Base-by-base conservation (phyloP, 495 filamentous ascomycete species). In the Neurospora sp. region DNA sequence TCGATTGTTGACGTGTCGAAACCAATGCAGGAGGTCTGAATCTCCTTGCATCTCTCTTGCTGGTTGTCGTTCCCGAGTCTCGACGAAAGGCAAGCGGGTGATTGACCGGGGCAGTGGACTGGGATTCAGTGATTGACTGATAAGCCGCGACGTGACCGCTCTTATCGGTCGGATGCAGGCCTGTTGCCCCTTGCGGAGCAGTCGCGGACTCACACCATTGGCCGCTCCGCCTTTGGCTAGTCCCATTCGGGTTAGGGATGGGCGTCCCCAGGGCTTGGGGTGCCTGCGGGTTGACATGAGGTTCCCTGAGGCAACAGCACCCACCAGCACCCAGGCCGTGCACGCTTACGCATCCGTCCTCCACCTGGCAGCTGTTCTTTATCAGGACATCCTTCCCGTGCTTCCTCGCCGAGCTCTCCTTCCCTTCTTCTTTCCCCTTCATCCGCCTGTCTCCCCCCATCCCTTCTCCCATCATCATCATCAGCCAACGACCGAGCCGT, bases 391-490 rank as follows among this genome's bases (percentile, higher is more conserved):
- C 78, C 75, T 77, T 78, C 78, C 82, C 80, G 79, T 75, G 77
- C 80, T 76, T 77, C 70, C 35, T 69, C 70, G 73, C 74, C 72
- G 70, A 78, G 69, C 75, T 78, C 76, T 75, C 72, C 72, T 71
- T 70, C 66, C 75, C 74, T 76, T 73, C 78, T 74, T 75, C 75
- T 75, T 76, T 75, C 74, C 75, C 76, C 75, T 59, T 77, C 77
- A 79, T 78, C 73, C 76, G 66, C 74, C 53, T 66, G 53, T 35
- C 20, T 78, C 73, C 68, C 76, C 73, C 72, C 75, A 42, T 59
- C 71, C 72, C 68, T 59, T 81, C 80, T 81, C 83, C 81, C 82
- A 80, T 81, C 79, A 80, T 83, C 79, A 78, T 75, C 83, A 77
- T 73, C 78, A 74, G 44, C 48, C 75, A 73, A 74, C 73, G 72